phyloP scores from a whole-genome alignment of 2,329 filamentous ascomycete genomes.

The Sporothrix phasma region DNA sequence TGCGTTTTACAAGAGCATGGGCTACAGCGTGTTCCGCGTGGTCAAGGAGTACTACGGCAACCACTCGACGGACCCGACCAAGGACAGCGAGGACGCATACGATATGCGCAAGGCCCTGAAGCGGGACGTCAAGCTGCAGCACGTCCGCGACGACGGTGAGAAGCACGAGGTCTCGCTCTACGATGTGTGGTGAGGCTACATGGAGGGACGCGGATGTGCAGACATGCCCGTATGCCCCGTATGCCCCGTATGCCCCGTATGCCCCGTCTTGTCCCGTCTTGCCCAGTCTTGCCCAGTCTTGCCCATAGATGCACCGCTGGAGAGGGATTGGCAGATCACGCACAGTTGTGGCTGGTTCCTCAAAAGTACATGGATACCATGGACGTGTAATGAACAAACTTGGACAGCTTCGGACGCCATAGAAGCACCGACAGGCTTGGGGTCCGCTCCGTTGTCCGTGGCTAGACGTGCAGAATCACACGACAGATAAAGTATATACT shows the following conservation, averaged over 20 bases:
- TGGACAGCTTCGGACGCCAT: neutral
- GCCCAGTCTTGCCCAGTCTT: too few species aligned
- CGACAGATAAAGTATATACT: too few species aligned
- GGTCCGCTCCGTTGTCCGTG: neutral
- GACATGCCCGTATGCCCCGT: too few species aligned
- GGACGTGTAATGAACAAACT: neutral
- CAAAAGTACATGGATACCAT: neutral
- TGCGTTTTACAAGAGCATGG: conserved; percentile 79
- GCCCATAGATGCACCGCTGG: too few species aligned
- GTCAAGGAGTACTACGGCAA: conserved; percentile 92
- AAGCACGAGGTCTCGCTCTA: conserved; percentile 66
- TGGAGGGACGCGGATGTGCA: neutral
- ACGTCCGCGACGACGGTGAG: conserved; percentile 74
- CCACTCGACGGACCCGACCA: conserved; percentile 55
- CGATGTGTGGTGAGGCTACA: conserved; percentile 70
- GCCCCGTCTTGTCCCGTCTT: too few species aligned
- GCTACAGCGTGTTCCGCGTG: conserved; percentile 80
- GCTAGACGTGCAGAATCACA: neutral
- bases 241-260: too few species aligned
- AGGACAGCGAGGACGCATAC: conserved; percentile 72
- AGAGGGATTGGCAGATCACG: too few species aligned
- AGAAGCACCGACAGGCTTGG: neutral
- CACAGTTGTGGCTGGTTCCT: too few species aligned
- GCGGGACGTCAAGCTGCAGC: conserved; percentile 64
- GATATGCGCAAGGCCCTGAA: conserved; percentile 93